Base-by-base conservation (phyloP, 108 stramenopile genomes). In the Nitzschia putrida region DNA sequence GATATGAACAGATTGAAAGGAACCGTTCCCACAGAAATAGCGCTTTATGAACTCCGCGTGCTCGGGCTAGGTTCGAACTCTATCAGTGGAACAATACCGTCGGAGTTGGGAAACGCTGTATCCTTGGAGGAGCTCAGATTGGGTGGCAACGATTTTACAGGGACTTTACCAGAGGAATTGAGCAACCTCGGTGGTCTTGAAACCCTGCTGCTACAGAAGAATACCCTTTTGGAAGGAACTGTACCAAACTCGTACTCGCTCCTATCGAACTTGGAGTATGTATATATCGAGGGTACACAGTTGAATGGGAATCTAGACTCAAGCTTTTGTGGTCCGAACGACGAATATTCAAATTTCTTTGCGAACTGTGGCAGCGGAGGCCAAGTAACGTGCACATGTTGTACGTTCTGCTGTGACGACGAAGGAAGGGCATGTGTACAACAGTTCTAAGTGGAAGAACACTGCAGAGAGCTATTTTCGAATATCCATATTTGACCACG, bases 341-440 rank as follows among this genome's bases (percentile, higher is more conserved):
- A 21, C 61, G 21, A 22, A 1, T 63, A 44, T 23, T 13, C 37
- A 1, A 63, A 47, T 47, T 63, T 63, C 23, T 63, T 44, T 45
- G 61, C 61, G 12, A 63, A 38, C 61, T 63, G 61, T 21, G 61
- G 12, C 4, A 22, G 22, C 13, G 20, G 44, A 40, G 44, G 61
- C 21, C 14, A 47, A 23, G 23, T 63, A 22, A 40, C 29, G 5
- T 63, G 61, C 20, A 45, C 21, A 13, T 63, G 61, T 38, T 63
- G 61, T 63, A 63, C 61, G 24, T 47, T 18, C 11, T 63, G 61
- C 44, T 63, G 61, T 47, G 24, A 63, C 23, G 44, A 39, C 20
- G 16, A 21, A 2, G 61, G 61, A 3, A 34, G 29, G 29, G 29
- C 29, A 3, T 34, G 29, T 34, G 29, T 4, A 34, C 29, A 34